Evolutionary conservation across 805 yeast genomes (phyloP).

Genomic region (Debaryomyces tyrocola): DNA sequence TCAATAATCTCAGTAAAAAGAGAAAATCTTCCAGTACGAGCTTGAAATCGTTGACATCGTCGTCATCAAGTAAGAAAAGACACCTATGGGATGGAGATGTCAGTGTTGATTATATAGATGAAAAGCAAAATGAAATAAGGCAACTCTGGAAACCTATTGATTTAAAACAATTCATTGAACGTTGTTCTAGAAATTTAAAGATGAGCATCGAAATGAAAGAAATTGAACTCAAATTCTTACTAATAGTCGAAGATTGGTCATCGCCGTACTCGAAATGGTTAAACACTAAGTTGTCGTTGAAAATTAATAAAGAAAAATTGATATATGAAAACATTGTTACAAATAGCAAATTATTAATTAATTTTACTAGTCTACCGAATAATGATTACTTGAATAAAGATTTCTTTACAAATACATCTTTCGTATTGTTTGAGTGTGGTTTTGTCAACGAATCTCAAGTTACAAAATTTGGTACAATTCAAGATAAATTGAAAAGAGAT

Average conservation of each 20-base stretch:
- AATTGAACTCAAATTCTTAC: conserved; percentile 31
- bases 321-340: conserved; percentile 25
- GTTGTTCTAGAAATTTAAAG: conserved; percentile 27
- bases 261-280: conserved; percentile 51
- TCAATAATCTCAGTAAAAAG: conserved; percentile 19
- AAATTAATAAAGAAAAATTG: conserved; percentile 23
- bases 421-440: conserved; percentile 56
- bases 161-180: conserved; percentile 31
- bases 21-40: conserved; percentile 15
- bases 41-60: conserved; percentile 1
- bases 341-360: conserved; percentile 27
- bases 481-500: conserved; percentile 40
- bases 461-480: conserved; percentile 12
- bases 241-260: conserved; percentile 52
- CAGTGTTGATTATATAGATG: conserved; percentile 11
- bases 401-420: conserved; percentile 40
- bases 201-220: conserved; percentile 17
- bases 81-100: conserved; percentile 8
- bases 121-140: conserved; percentile 34
- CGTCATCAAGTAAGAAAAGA: conserved; percentile 10
- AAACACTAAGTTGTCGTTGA: conserved; percentile 41
- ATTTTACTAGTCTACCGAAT: conserved; percentile 42
- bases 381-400: conserved; percentile 33
- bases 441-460: conserved; percentile 20
- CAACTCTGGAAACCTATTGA: conserved; percentile 51